A percentile compares a stretch with the other conserved stretches of the same genome.
Conservation (phyloP, 2,329 filamentous ascomycete species). For the Simplicillium aogashimaense region DNA sequence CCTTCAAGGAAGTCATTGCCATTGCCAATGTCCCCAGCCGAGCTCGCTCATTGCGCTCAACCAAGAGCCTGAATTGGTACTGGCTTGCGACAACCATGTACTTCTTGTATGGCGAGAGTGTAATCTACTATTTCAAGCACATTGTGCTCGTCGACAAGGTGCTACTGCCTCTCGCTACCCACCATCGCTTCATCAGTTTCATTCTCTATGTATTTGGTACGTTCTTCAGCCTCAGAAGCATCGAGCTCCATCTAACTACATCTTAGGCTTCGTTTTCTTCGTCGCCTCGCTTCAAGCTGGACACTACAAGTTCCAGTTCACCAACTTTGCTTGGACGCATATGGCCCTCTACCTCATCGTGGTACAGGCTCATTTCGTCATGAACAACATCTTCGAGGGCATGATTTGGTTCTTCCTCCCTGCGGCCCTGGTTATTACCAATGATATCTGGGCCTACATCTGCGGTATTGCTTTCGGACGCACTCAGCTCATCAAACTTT, state of each 20-base stretch:
- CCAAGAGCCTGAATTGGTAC: slow-evolving; percentile 97
- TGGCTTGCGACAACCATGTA: slow-evolving; percentile 99
- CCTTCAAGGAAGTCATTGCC: slow-evolving; percentile 98
- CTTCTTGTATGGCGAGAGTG: slow-evolving; percentile 95
- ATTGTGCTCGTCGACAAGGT: slow-evolving; percentile 92
- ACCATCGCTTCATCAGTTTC: slow-evolving; percentile 98
- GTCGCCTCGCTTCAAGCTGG: slow-evolving; percentile 89
- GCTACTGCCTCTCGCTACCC: slow-evolving; percentile 83
- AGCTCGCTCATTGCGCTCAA: slow-evolving; percentile 82
- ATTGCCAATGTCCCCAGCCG: slow-evolving; percentile 91
- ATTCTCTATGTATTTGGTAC: slow-evolving; percentile 93
- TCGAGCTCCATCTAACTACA: not conserved
- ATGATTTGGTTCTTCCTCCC: slow-evolving; percentile 99
- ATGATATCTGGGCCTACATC: slow-evolving; percentile 97
- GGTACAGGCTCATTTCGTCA: slow-evolving; percentile 96
- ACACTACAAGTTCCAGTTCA: slow-evolving; percentile 97
- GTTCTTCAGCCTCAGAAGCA: slow-evolving; percentile 7
- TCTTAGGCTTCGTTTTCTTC: slow-evolving; percentile 89
- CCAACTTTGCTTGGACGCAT: slow-evolving; percentile 98
- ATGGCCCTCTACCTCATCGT: slow-evolving; percentile 98
- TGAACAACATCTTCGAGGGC: slow-evolving; percentile 99
- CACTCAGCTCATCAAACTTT: slow-evolving; percentile 94
- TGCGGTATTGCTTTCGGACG: slow-evolving; percentile 95
- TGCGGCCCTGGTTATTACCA: slow-evolving; percentile 89
- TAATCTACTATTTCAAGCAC: slow-evolving; percentile 99